These are phyloP conservation scores for Diaporthe amygdali DNA, from an alignment of 2,329 filamentous ascomycete species.

Conservation along the genomic window DNA sequence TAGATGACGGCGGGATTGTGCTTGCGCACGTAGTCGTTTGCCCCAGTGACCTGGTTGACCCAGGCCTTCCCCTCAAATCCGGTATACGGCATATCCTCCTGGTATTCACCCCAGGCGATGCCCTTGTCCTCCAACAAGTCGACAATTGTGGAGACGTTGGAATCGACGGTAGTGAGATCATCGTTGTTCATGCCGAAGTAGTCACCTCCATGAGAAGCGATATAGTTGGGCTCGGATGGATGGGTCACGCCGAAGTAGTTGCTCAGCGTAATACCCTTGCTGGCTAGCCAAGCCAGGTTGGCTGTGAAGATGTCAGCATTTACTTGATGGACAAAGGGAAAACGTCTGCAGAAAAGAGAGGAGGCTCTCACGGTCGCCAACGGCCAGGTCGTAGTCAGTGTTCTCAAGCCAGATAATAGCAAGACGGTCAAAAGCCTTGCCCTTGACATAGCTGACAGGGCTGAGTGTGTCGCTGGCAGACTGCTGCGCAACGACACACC, in stretches of 20 bases:
- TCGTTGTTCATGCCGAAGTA: conserved; percentile 78
- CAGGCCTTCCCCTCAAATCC: conserved; percentile 72
- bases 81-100: conserved; percentile 78
- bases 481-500: conserved; percentile 31
- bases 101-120: conserved; percentile 75
- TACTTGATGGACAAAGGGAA: conserved; percentile 29
- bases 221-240: conserved; percentile 79
- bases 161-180: conserved; percentile 60
- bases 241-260: conserved; percentile 70
- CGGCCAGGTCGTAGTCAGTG: conserved; percentile 69
- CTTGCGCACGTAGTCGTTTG: conserved; percentile 83
- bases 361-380: conserved; percentile 61
- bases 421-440: conserved; percentile 75
- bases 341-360: not conserved
- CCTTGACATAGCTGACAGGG: conserved; percentile 68
- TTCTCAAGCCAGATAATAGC: conserved; percentile 81
- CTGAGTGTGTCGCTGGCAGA: conserved; percentile 64
- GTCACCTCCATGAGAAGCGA: conserved; percentile 71
- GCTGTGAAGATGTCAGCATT: conserved; percentile 31
- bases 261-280: conserved; percentile 65
- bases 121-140: conserved; percentile 70
- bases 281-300: conserved; percentile 62
- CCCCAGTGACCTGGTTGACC: conserved; percentile 67
- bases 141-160: conserved; percentile 70
- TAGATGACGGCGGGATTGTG: conserved; percentile 74